Evolutionary conservation across 1,139 yeast species (phyloP).

Genomic region (Debaryomycetaceae sp.): DNA sequence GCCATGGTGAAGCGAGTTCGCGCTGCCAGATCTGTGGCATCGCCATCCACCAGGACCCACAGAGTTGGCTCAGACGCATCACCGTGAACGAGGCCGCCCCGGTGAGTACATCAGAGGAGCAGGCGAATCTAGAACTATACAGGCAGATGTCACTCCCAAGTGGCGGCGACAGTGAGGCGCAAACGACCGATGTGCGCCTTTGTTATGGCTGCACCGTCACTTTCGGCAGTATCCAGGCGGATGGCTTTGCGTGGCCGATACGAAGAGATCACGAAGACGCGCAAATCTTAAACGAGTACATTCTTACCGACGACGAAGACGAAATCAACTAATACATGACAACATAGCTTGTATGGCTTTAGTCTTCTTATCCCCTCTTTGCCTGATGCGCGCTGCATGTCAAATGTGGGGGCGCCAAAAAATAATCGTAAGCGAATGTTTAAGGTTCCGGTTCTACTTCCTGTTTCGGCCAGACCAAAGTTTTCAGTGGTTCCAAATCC

Average conservation of each 20-base stretch:
- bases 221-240: slow-evolving; percentile 39
- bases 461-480: too few relatives aligned
- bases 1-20: slow-evolving; percentile 9
- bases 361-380: too few relatives aligned
- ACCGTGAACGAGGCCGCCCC: slow-evolving; percentile 63
- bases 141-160: slow-evolving; percentile 11
- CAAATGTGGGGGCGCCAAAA: too few relatives aligned
- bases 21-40: slow-evolving; percentile 52
- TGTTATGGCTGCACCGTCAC: slow-evolving; percentile 82
- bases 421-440: too few relatives aligned
- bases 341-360: too few relatives aligned
- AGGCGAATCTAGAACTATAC: slow-evolving; percentile 26
- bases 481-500: too few relatives aligned
- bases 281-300: slow-evolving; percentile 46
- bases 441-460: too few relatives aligned
- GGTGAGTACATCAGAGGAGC: slow-evolving; percentile 46
- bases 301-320: slow-evolving; percentile 39
- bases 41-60: slow-evolving; percentile 52
- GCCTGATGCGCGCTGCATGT: too few relatives aligned
- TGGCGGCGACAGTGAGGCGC: slow-evolving; percentile 6
- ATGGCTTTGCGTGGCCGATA: slow-evolving; percentile 52
- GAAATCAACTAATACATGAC: too few relatives aligned
- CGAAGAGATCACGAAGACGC: slow-evolving; percentile 22
- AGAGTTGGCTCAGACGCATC: slow-evolving; percentile 66
- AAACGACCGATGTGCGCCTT: slow-evolving; percentile 24